Percentiles rank a stretch among this genome's conserved stretches.
These are phyloP conservation scores for Elymus sibiricus DNA, from an alignment of 176 grass and related monocot species.

Conservation along the genomic window DNA sequence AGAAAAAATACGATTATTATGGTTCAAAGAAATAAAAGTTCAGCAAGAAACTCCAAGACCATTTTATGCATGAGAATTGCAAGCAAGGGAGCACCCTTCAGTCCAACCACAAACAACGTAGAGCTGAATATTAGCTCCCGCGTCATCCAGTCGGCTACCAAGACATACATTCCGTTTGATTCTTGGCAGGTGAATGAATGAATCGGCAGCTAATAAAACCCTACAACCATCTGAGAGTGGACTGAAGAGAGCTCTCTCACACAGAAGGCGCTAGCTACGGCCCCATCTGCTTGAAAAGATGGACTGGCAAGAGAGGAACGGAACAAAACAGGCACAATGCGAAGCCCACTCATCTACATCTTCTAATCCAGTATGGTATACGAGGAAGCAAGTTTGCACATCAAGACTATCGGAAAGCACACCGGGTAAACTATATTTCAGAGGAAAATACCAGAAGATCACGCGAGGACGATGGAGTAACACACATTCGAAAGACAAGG, in stretches of 20 bases:
- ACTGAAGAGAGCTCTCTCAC: constrained; percentile 88
- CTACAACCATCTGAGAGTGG: constrained; percentile 63
- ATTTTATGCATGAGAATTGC: constrained; percentile 25
- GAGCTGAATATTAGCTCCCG: constrained; percentile 76
- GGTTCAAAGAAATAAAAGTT: background rate
- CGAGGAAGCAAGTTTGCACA: background rate
- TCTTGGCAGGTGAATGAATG: constrained; percentile 72
- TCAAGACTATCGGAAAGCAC: background rate
- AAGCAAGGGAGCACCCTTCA: constrained; percentile 89
- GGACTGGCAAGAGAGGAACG: background rate
- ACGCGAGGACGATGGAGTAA: background rate
- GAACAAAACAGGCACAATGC: background rate
- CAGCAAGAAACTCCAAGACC: background rate
- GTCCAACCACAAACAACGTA: constrained; percentile 71
- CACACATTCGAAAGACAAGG: background rate
- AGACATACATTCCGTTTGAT: constrained; percentile 7
- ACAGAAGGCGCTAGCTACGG: background rate
- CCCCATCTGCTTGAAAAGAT: background rate
- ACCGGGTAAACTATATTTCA: background rate
- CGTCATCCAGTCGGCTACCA: constrained; percentile 75
- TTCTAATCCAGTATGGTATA: background rate
- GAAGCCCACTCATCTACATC: background rate
- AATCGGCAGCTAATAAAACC: constrained; percentile 86
- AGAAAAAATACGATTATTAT: background rate
- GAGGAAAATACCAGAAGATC: background rate